Evolutionary conservation across 805 yeast genomes (phyloP), one percentile per base, ranked within the genome.

Genomic region (Monosporozyma siamensis): DNA sequence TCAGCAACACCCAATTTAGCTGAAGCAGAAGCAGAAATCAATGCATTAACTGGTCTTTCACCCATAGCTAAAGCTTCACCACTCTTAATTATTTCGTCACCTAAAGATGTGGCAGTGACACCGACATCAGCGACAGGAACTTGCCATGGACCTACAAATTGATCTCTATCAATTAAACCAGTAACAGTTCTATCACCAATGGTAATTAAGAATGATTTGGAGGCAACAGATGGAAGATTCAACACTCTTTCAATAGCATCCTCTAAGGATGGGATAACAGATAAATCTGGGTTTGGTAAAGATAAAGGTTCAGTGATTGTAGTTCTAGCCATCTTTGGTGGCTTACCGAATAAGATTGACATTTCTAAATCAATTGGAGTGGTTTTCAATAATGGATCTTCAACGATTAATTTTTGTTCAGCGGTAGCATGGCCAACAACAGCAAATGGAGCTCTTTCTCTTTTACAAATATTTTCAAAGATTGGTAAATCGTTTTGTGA

Each of bases 141-240:
- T 71, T 92, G 99, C 97, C 97, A 92, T 59, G 97, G 97, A 31
- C 98, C 98, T 46, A 92, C 97, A 80, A 89, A 80, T 69, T 92
- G 98, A 64, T 92, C 98, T 62, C 98, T 80, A 57, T 94, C 97
- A 48, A 92, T 82, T 53, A 92, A 74, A 43, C 98, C 98, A 23
- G 97, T 90, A 48, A 92, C 92, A n/a, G 94, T 75, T 67, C 98
- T 81, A 66, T 92, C 98, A 65, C 96, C 98, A 60, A 92, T 92
- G n/a, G 97, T 92, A 60, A 92, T 84, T 58, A 92, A 71, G 71
- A 92, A 92, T 40, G 82, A 80, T 68, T 92, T 92, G 34, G 97
- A 87, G 21, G 95, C 98, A 40, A 92, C 98, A 6, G 96, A 68
- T 23, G 98, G 98, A 51, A 92, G 71, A 52, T 78, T 85, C 52